Conservation (phyloP, 2,329 filamentous ascomycete genomes). For the Alternaria ethzedia region DNA sequence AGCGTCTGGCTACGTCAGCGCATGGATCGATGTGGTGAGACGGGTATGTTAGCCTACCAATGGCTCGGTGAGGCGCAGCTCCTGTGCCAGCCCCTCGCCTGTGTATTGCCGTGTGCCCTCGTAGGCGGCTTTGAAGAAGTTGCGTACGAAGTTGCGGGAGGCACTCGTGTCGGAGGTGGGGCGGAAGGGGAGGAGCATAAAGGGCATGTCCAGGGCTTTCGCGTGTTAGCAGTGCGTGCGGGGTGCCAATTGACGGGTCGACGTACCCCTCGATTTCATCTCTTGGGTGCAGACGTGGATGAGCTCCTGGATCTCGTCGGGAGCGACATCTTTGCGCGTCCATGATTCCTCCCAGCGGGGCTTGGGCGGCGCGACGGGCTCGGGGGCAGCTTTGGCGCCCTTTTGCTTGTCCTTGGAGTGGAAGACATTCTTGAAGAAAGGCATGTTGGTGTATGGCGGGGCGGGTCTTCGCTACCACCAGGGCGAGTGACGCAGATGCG, state of each 20-base stretch:
- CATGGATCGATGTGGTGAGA: background rate
- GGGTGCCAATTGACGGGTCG: background rate
- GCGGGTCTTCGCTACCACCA: slow-evolving; percentile 25
- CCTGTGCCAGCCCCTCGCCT: slow-evolving; percentile 77
- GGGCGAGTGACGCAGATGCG: slow-evolving; percentile 9
- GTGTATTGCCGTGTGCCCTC: slow-evolving; percentile 63
- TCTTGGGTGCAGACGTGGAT: slow-evolving; percentile 85
- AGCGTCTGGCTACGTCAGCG: slow-evolving; percentile 69
- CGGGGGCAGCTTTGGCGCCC: slow-evolving; percentile 36
- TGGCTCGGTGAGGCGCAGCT: slow-evolving; percentile 90
- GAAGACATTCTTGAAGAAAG: slow-evolving; percentile 50
- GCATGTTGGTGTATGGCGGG: slow-evolving; percentile 35
- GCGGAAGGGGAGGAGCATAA: slow-evolving; percentile 91
- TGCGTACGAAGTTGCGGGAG: slow-evolving; percentile 88
- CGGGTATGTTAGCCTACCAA: slow-evolving; percentile 67
- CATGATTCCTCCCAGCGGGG: slow-evolving; percentile 89
- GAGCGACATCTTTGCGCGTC: slow-evolving; percentile 78
- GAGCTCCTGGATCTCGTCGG: slow-evolving; percentile 90
- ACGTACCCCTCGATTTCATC: slow-evolving; percentile 88
- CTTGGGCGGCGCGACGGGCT: slow-evolving; percentile 61
- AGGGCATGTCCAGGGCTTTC: slow-evolving; percentile 84
- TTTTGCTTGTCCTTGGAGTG: slow-evolving; percentile 44
- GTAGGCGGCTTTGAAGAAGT: slow-evolving; percentile 80
- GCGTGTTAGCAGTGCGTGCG: slow-evolving; percentile 24
- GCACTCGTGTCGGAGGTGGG: slow-evolving; percentile 90